These are phyloP conservation scores for Fusarium virguliforme DNA, from an alignment of 2,329 filamentous ascomycete species.

Conservation along the genomic window DNA sequence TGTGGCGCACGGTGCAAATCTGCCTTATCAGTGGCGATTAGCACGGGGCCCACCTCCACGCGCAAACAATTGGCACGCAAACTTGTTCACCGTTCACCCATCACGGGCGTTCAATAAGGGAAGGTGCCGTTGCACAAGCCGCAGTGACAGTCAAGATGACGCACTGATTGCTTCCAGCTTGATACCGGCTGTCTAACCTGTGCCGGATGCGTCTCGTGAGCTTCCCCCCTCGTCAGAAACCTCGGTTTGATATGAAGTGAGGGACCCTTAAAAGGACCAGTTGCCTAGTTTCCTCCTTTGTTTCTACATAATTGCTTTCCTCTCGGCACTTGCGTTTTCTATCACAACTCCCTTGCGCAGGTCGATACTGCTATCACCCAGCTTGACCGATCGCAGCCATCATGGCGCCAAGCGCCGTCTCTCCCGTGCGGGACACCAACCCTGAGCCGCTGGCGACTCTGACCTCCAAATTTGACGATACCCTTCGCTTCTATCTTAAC, in stretches of 20 bases:
- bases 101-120: slow-evolving; percentile 33
- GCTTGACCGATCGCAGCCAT: slow-evolving; percentile 9
- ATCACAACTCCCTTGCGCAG: too few relatives aligned
- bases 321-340: slow-evolving; percentile 3
- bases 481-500: slow-evolving; percentile 93
- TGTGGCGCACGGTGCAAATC: slow-evolving; percentile 45
- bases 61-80: background rate
- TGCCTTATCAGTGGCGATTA: slow-evolving; percentile 50
- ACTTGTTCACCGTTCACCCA: slow-evolving; percentile 29
- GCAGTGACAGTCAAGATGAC: slow-evolving; percentile 36
- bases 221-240: slow-evolving; percentile 19
- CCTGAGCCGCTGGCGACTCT: slow-evolving; percentile 62
- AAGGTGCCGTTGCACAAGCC: slow-evolving; percentile 40
- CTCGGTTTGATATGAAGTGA: slow-evolving; percentile 45
- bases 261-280: slow-evolving; percentile 24
- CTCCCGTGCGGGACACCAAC: slow-evolving; percentile 62
- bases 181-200: slow-evolving; percentile 44
- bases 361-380: background rate
- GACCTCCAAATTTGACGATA: slow-evolving; percentile 87
- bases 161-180: slow-evolving; percentile 26
- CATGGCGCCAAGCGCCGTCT: slow-evolving; percentile 73
- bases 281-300: slow-evolving; percentile 18
- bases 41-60: slow-evolving; percentile 1
- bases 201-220: slow-evolving; percentile 40
- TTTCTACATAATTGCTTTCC: background rate